Conservation (phyloP, 1,139 yeast genomes). For the Pichia sp. region DNA sequence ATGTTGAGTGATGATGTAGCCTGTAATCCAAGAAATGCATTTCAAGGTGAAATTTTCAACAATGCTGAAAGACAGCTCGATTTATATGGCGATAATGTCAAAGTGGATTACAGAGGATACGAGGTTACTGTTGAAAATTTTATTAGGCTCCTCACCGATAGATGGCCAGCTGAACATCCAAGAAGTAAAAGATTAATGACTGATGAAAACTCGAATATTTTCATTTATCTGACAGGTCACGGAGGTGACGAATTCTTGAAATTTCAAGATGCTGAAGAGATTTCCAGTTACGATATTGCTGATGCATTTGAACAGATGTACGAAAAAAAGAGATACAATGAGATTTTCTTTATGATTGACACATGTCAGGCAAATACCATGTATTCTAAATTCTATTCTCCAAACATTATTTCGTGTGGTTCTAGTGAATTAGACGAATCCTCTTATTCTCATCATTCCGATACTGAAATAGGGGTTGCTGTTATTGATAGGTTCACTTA, state of each 20-base stretch:
- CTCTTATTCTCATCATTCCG: slow-evolving; percentile 93
- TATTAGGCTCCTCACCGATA: slow-evolving; percentile 77
- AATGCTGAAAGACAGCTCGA: slow-evolving; percentile 93
- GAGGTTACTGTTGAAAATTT: slow-evolving; percentile 98
- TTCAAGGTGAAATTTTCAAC: slow-evolving; percentile 94
- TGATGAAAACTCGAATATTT: slow-evolving; percentile 89
- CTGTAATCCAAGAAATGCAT: slow-evolving; percentile 91
- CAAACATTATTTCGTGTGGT: slow-evolving; percentile 89
- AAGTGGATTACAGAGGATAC: slow-evolving; percentile 94
- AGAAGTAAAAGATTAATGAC: slow-evolving; percentile 83
- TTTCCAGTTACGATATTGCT: slow-evolving; percentile 90
- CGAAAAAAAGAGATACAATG: slow-evolving; percentile 90
- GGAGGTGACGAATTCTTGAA: slow-evolving; percentile 97
- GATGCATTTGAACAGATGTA: slow-evolving; percentile 97
- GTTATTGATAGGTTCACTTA: slow-evolving; percentile 95
- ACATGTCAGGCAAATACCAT: slow-evolving; percentile 98
- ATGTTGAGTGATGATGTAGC: slow-evolving; percentile 98
- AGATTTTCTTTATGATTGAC: slow-evolving; percentile 94
- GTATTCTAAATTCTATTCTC: slow-evolving; percentile 89
- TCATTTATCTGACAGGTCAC: slow-evolving; percentile 95
- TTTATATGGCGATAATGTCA: slow-evolving; percentile 87
- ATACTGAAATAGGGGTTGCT: slow-evolving; percentile 93
- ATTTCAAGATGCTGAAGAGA: slow-evolving; percentile 97
- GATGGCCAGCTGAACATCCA: slow-evolving; percentile 94
- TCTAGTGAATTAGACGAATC: slow-evolving; percentile 86